phyloP scores from a whole-genome alignment of 169 alveolate genomes.

The Eimeria acervulina region DNA sequence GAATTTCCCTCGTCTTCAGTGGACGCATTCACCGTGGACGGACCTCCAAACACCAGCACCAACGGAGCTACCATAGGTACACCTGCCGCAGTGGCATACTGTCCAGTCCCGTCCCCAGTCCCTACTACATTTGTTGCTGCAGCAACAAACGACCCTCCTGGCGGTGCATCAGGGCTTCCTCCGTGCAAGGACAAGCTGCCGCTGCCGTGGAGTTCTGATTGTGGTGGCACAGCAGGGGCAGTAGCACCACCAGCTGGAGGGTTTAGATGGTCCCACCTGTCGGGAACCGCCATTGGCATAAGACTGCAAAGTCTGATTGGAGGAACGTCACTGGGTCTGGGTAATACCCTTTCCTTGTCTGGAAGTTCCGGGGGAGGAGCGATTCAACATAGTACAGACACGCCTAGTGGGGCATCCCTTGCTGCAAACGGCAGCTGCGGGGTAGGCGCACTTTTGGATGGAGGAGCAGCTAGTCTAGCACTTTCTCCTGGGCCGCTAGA shows the following conservation, averaged over 20 bases:
- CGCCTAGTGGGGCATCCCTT: neutral
- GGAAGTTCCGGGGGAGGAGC: conserved; percentile 58
- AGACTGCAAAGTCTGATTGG: conserved; percentile 32
- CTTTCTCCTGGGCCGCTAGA: conserved; percentile 12
- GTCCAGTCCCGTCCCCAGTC: neutral
- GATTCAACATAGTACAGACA: neutral
- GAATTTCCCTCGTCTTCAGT: conserved; percentile 62
- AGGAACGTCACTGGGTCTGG: conserved; percentile 13
- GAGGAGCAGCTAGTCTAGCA: conserved; percentile 9
- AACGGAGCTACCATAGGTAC: neutral
- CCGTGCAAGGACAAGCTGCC: conserved; percentile 15
- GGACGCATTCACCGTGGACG: conserved; percentile 56
- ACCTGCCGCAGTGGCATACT: neutral
- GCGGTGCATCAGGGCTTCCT: neutral
- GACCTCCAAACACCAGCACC: conserved; percentile 63
- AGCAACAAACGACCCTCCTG: conserved; percentile 25
- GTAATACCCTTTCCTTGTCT: conserved; percentile 39
- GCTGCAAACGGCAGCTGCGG: conserved; percentile 32
- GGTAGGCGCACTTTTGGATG: conserved; percentile 27
- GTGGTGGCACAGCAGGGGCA: neutral
- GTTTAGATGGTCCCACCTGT: conserved; percentile 18
- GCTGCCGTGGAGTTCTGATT: conserved; percentile 24
- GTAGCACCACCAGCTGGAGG: conserved; percentile 15
- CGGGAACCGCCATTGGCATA: conserved; percentile 35
- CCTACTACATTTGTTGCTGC: neutral